phyloP scores from a whole-genome alignment of 192 early-diverging fungal genomes.

The Phlyctochytrium bullatum region DNA sequence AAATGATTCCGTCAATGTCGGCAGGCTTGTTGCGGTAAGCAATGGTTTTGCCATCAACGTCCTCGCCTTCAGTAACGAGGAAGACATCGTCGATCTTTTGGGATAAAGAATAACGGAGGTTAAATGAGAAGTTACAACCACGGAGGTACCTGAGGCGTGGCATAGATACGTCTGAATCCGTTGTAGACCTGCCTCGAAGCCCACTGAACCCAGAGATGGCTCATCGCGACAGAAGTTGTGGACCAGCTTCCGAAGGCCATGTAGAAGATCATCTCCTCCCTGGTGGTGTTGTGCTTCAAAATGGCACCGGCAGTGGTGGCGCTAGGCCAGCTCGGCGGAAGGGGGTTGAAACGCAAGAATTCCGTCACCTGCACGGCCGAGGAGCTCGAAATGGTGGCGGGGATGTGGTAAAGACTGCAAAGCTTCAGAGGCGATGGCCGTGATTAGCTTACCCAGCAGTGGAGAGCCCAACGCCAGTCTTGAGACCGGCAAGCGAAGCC shows the following conservation, averaged over 20 bases:
- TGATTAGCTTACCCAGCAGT: no score
- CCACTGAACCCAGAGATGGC: conserved; percentile 48
- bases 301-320: conserved; percentile 11
- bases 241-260: conserved; percentile 29
- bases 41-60: conserved; percentile 12
- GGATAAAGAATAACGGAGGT: no score
- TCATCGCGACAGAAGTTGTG: conserved; percentile 29
- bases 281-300: conserved; percentile 4
- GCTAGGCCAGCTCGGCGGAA: neutral
- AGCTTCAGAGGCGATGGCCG: no score
- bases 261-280: neutral
- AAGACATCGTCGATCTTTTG: conserved; percentile 37
- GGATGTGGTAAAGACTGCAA: conserved; percentile 10
- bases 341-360: conserved; percentile 4
- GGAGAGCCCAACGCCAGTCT: no score
- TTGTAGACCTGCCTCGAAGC: conserved; percentile 42
- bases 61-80: conserved; percentile 1
- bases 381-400: neutral
- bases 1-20: conserved; percentile 30
- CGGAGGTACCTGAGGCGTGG: conserved; percentile 30
- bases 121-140: no score
- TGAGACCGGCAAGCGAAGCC: no score
- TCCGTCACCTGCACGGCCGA: conserved; percentile 1
- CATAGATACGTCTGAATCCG: conserved; percentile 46
- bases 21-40: conserved; percentile 29